Evolutionary conservation across 2,329 filamentous ascomycete species (phyloP), one percentile per base, ranked within the genome.

Genomic region (Aquanectria penicillioides): DNA sequence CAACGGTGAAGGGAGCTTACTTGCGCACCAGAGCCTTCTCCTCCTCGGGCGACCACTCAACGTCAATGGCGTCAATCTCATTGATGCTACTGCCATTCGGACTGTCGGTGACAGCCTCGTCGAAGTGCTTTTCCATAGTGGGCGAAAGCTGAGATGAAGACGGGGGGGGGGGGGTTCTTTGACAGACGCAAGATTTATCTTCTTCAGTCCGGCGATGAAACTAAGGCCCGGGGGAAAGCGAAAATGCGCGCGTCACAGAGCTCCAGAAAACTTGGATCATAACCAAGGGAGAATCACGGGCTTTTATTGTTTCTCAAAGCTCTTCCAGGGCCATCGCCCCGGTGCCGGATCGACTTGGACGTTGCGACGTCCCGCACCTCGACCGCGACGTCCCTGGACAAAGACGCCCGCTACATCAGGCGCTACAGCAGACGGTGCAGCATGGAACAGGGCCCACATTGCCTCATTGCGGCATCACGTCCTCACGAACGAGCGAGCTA

Each of bases 21-120:
- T 71, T 72, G 31, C 69, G 67, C 23, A 73, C 60, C 15, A 73
- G 43, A 12, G 50, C 54, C 33, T 65, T 65, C 47, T 73, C 71
- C 28, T 73, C 71, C 44, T 72, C 71, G 2, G 54, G 48, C 1
- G 67, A 64, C 71, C 68, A 72, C 31, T 73, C 63, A 13, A 62
- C 51, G 1, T 67, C 65, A 6, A 63, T 55, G 22, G 41, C 26
- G 12, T 67, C 64, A n/a, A 57, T 17, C 25, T 67, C 64, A 8
- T 49, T 63, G 29, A 46, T 26, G 33, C 60, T 58, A 3, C 13
- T 23, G 36, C 54, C 50, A 31, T 49, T 51, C 17, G 36, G 55
- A 36, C 56, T 59, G 18, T 46, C 40, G 6, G 40, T 23, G 10
- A n/a, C 48, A 10, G 51, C 60, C 18, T 63, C 57, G 5, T 63